Evolutionary conservation across 768 basidiomycete genomes (phyloP), one percentile per base, ranked within the genome.

Genomic region (Erythrobasidium yunnanense): DNA sequence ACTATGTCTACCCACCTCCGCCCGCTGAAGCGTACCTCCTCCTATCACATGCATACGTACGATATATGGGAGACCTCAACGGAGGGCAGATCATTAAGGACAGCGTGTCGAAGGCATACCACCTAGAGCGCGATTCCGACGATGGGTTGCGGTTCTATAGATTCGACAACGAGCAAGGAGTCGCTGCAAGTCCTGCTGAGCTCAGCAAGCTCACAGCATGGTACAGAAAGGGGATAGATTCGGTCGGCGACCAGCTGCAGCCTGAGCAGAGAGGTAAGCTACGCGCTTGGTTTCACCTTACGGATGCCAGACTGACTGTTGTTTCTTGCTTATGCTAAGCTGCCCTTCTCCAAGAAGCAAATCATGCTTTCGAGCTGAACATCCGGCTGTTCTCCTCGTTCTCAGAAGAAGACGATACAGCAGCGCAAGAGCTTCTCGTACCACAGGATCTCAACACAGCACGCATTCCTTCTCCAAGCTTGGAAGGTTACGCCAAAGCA

Each of bases 11-110:
- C n/a, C 77, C 86, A 45, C 73, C 80, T 8, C 76, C 77, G 55
- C 77, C 79, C 27, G 66, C 70, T 6, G 81, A 81, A 71, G 83
- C 79, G 11, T 76, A 81, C 0, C 75, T 79, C 4, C 81, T 90
- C 6, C 80, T 89, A 5, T 84, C 87, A 0, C 88, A 89, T 74
- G 80, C 87, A 0, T 88, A 88, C 72, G 85, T 87, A n/a, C 81
- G 87, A 33, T 88, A 88, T 75, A 80, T 88, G 32, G 87, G 87
- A 52, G 87, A 89, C 74, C 78, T 88, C 32, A 85, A 84, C 47
- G 87, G 87, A 4, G 87, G 88, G 0, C 87, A 88, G 77, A 78
- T 81, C 66, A 83, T 88, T 71, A 79, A 83, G 23, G 78, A 81
- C 45, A 79, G 78, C 33, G 74, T 88, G n/a, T 79, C 80, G 17